phyloP scores from a whole-genome alignment of 2,329 filamentous ascomycete species.

The Ceratocystis harringtonii region DNA sequence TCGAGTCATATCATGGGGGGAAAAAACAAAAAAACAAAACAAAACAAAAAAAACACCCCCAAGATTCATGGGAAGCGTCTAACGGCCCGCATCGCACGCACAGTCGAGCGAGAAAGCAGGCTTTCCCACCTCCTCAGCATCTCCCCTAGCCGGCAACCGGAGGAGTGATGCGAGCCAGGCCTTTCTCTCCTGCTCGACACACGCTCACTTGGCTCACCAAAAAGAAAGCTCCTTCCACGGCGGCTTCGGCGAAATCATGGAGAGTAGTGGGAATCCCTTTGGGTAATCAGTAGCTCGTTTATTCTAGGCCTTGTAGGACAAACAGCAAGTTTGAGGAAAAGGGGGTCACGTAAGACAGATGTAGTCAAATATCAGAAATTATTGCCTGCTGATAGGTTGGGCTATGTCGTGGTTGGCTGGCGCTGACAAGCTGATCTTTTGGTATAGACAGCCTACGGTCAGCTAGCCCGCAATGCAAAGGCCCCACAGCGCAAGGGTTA shows the following conservation, averaged over 20 bases:
- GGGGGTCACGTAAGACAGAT: neutral
- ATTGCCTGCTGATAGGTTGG: neutral
- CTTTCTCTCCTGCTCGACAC: neutral
- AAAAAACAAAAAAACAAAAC: neutral
- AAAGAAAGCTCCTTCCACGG: neutral
- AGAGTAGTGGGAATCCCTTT: neutral
- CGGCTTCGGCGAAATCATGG: conserved; percentile 10
- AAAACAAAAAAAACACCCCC: neutral
- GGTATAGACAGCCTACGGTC: too few relatives aligned
- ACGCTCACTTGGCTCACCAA: neutral
- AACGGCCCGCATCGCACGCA: neutral
- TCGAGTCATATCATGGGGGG: neutral
- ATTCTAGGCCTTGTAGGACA: neutral
- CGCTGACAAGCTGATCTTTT: neutral
- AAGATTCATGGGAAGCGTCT: neutral
- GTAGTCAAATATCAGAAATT: neutral
- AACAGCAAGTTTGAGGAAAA: neutral
- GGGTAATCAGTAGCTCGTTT: neutral
- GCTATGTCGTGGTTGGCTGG: neutral
- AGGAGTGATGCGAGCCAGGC: too few relatives aligned
- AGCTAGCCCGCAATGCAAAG: neutral
- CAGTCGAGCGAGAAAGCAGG: neutral
- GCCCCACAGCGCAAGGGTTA: neutral
- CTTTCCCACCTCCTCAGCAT: neutral
- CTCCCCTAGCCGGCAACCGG: too few relatives aligned